A percentile compares a stretch with the other conserved stretches of the same genome.
Evolutionary conservation across 2,329 filamentous ascomycete genomes (phyloP).

Genomic region (Colletotrichum lentis): DNA sequence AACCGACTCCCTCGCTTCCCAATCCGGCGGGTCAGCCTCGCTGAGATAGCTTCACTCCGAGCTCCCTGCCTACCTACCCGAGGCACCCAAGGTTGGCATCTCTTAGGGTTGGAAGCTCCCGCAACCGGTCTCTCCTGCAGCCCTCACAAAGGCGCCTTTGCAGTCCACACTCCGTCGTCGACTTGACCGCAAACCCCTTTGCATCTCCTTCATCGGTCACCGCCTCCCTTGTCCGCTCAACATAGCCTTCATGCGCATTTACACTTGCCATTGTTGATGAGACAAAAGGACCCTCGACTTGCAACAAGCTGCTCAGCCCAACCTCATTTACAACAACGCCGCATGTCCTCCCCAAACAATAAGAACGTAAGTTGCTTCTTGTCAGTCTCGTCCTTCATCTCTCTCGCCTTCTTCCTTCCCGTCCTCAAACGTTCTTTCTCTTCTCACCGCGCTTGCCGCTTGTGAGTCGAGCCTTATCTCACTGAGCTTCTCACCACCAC

Average conservation of each 20-base stretch:
- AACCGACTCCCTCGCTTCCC: constrained; percentile 34
- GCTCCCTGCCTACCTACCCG: neutral
- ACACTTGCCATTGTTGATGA: constrained; percentile 30
- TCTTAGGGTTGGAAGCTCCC: neutral
- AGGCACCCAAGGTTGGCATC: neutral
- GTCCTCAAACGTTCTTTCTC: constrained; percentile 26
- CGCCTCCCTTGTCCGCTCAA: constrained; percentile 30
- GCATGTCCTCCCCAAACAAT: constrained; percentile 25
- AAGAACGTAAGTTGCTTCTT: constrained; percentile 35
- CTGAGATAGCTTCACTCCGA: constrained; percentile 36
- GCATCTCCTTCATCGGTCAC: constrained; percentile 14
- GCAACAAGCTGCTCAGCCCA: constrained; percentile 4
- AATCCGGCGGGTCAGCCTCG: constrained; percentile 33
- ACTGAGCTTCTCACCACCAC: neutral
- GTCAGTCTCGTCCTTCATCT: neutral
- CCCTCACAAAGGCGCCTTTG: constrained; percentile 18
- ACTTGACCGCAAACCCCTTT: constrained; percentile 9
- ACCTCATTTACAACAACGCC: constrained; percentile 8
- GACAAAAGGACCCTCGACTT: constrained; percentile 20
- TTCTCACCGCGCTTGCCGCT: constrained; percentile 15
- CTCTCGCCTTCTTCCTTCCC: constrained; percentile 13
- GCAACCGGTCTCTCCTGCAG: constrained; percentile 20
- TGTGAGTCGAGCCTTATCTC: neutral
- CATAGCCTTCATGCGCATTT: constrained; percentile 27
- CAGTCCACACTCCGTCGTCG: neutral